Evolutionary conservation across 2,329 filamentous ascomycete genomes (phyloP), one percentile per base, ranked within the genome.

Genomic region (Alternaria arbusti): DNA sequence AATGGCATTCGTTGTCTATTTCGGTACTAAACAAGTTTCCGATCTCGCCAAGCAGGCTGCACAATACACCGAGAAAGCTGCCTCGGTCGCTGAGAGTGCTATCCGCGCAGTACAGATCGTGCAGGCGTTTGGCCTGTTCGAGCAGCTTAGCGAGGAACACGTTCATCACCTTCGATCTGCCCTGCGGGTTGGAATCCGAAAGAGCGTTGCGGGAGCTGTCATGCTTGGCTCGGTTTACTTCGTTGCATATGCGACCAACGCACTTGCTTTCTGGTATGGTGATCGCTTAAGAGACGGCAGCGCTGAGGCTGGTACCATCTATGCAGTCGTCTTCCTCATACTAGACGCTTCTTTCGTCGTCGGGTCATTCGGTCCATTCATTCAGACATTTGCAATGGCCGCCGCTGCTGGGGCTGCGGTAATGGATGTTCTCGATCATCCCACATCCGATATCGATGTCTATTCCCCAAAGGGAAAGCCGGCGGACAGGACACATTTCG

Each of bases 261-360:
- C 78, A 7, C 70, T 84, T 32, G 83, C 82, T 0, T 84, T 84
- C 54, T 84, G 79, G 74, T 77, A 83, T 22, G 83, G 83, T 10
- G 70, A 78, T 51, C 73, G 67, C 23, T 57, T 78, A 36, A 70
- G 75, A 17, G 25, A 69, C 23, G 70, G 67, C 15, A 71, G 69
- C 60, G 73, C 71, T 3, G 75, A 78, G 62, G 85, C 84, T 25
- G 85, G 85, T 32, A 86, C 84, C 1, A 82, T 88, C 15, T 90
- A 90, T 68, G 89, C 88, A 0, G 88, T 90, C 28, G 87, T 90
- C 12, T 88, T 90, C 57, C 80, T 90, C 28, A 86, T 90, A 11
- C 82, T 90, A 1, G 88, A 90, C 66, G 87, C 87, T 25, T 88
- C 87, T 9, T 86, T 91, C 52, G 84, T 90, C 32, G 82, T 91